Evolutionary conservation across 345 rosid species (phyloP), one percentile per base, ranked within the genome.

Genomic region (Fremontodendron californicum): DNA sequence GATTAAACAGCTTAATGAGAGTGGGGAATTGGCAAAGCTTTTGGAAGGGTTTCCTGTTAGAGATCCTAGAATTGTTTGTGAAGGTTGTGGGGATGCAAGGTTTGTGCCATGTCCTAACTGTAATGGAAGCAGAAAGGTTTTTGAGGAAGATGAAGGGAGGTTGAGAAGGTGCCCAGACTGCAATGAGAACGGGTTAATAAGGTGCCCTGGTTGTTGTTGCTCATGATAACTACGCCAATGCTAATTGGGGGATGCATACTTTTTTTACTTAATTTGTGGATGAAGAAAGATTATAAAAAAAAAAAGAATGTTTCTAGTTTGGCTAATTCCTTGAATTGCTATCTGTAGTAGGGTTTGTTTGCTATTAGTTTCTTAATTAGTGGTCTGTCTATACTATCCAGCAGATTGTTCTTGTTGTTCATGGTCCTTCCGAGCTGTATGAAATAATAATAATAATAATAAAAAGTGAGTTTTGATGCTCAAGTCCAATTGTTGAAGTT

Each of bases 171-270:
- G 97, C 70, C 78, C 87, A 10, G 85, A 81, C 67, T 96, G 97
- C 78, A 92, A 96, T 82, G 99, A 93, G 88, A 96, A 96, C 55
- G 98, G 99, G 1, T 49, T 96, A 79, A 86, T 88, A 13, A 86
- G 89, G 67, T 96, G 98, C 78, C 97, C 85, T 64, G 64, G 76
- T 78, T 92, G 99, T 80, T 92, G 99, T 80, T 81, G 93, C 82
- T 80, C 60, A 68, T 71, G 54, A 9, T 55, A 62, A 74, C 65
- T 4, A 35, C 2, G 58, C 29, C 60, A 45, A 45, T 45, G 21
- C 45, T 69, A 9, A 46, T 45, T 39, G 4, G 71, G 71, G 71
- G 71, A 27, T 46, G 54, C 54, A 43, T 68, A 15, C n/a, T 3
- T 46, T 27, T 70, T 48, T 2, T 42, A 66, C 10, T 66, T 35